Evolutionary conservation across 176 grass and related monocot species (phyloP).

Genomic region (Stipa capillata): DNA sequence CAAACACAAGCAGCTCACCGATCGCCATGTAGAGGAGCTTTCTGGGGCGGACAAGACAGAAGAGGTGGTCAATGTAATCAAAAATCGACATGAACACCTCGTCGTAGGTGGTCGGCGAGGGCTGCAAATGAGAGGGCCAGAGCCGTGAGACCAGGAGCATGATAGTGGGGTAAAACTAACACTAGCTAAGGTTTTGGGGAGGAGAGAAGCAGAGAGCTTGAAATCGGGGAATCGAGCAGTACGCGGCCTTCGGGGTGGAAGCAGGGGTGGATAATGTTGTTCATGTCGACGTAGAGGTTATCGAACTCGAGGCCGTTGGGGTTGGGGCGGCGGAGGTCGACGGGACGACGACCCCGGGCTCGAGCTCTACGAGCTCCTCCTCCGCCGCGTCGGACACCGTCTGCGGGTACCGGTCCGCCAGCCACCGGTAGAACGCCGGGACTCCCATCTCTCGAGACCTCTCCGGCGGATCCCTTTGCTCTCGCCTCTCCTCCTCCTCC

Average conservation of each 20-base stretch:
- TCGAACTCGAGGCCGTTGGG: conserved; percentile 96
- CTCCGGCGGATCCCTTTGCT: not conserved
- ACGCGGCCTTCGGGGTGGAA: conserved; percentile 95
- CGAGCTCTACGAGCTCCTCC: conserved; percentile 67
- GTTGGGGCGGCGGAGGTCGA: conserved; percentile 73
- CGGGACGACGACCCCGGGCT: conserved; percentile 55
- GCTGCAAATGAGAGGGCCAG: conserved; percentile 34
- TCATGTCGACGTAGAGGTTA: conserved; percentile 99
- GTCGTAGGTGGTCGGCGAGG: conserved; percentile 78
- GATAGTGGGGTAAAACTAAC: not conserved
- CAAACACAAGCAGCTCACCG: conserved; percentile 34
- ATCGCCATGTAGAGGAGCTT: conserved; percentile 96
- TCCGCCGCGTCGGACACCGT: conserved; percentile 69
- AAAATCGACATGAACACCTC: conserved; percentile 94
- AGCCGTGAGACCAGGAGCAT: conserved; percentile 11
- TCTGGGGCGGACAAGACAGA: conserved; percentile 76
- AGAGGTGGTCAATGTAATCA: conserved; percentile 92
- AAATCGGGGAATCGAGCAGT: conserved; percentile 1
- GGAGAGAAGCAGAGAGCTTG: not conserved
- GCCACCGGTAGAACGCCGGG: conserved; percentile 93
- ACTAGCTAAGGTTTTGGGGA: not conserved
- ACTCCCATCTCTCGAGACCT: conserved; percentile 71
- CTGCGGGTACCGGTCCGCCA: conserved; percentile 76
- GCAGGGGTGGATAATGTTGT: conserved; percentile 90
- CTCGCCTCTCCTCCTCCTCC: conserved; percentile 16